Conservation (phyloP, 78 protist genomes). For the Tieghemostelium lacteum region DNA sequence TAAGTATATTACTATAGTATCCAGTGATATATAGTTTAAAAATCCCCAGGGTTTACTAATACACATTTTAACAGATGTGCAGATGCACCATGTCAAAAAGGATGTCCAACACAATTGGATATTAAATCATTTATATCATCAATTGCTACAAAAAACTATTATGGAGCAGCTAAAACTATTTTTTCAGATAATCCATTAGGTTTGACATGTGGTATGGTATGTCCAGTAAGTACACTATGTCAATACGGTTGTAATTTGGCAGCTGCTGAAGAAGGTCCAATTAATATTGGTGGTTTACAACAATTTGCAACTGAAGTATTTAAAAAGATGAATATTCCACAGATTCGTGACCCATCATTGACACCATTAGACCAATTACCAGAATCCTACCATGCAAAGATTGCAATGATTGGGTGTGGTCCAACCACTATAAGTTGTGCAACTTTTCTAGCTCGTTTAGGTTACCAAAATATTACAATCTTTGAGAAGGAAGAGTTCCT, state of each 20-base stretch:
- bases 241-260: constrained; percentile 96
- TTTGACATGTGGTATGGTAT: constrained; percentile 95
- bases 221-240: constrained; percentile 93
- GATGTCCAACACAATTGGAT: constrained; percentile 96
- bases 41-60: too few species aligned
- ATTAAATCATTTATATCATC: constrained; percentile 91
- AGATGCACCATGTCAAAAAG: constrained; percentile 96
- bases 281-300: constrained; percentile 96
- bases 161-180: constrained; percentile 95
- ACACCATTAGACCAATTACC: constrained; percentile 89
- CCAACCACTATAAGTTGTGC: constrained; percentile 96
- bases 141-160: constrained; percentile 91
- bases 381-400: constrained; percentile 80
- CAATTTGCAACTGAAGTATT: constrained; percentile 93
- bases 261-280: constrained; percentile 95
- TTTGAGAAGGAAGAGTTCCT: constrained; percentile 89
- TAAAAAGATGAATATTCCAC: constrained; percentile 93
- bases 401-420: constrained; percentile 96
- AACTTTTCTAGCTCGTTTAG: constrained; percentile 96
- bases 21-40: too few species aligned
- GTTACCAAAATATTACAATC: constrained; percentile 92
- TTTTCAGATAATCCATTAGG: constrained; percentile 97
- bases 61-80: too few species aligned
- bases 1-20: too few species aligned
- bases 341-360: constrained; percentile 92